Evolutionary conservation across 1,139 yeast genomes (phyloP), one percentile per base, ranked within the genome.

Genomic region (Trichomonascaceae sp.): DNA sequence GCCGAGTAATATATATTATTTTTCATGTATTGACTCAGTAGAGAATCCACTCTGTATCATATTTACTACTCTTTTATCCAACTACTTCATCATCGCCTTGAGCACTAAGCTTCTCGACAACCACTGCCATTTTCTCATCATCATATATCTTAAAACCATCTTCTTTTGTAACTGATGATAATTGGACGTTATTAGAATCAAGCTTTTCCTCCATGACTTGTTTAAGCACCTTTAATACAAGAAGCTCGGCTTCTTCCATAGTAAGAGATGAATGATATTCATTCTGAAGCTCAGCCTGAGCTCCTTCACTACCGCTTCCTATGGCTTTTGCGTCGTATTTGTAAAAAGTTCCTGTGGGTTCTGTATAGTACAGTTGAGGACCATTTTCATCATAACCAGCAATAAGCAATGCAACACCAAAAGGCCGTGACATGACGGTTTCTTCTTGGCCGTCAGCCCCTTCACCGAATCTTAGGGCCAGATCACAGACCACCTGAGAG

Each of bases 141-240:
- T 79, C 77, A 72, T 95, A 95, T 57, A 93, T 84, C 70, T 85
- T 82, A 74, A 90, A 95, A 0, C 99, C 99, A 44, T 80, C 81
- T 39, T 84, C 95, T 63, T 80, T 79, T 39, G 99, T 93, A 50
- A 95, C 96, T 64, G 93, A 81, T 51, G 99, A 95, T 66, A 95
- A 80, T 74, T 95, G 99, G 43, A 96, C 96, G 70, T 95, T 95
- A 65, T 87, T 88, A 58, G 95, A 87, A 71, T 95, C 98, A 66
- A 95, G 78, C 73, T 93, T 93, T 73, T 95, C 99, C 75, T 95
- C 99, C 99, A 95, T 95, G 50, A 95, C 99, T 73, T 95, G 99
- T 71, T 91, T 91, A 66, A 95, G 80, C 55, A 88, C 88, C 76
- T 91, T 91, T 67, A 95, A 80, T 12, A 93, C 86, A 68, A 95